Evolutionary conservation across 192 early-diverging fungal species (phyloP).

Genomic region (Lunasporangiospora selenospora): DNA sequence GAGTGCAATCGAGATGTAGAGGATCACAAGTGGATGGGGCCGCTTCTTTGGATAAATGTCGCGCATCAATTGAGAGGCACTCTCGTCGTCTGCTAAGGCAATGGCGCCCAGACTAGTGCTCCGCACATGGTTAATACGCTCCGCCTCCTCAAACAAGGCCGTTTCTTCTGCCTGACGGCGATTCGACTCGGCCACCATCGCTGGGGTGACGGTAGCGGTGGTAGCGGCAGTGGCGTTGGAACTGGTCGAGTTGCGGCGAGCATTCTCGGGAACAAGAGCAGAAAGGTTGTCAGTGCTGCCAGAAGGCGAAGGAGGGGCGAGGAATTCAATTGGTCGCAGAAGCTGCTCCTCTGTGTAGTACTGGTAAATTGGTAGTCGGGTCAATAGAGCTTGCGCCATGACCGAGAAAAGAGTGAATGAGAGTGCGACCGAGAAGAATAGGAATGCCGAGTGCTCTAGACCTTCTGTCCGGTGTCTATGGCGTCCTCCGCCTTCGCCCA

Average conservation of each 20-base stretch:
- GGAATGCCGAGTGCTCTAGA: slow-evolving; percentile 48
- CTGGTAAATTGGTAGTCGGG: slow-evolving; percentile 49
- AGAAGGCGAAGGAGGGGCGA: slow-evolving; percentile 24
- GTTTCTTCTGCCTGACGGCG: slow-evolving; percentile 21
- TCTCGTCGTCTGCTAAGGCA: slow-evolving; percentile 20
- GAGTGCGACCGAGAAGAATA: slow-evolving; percentile 59
- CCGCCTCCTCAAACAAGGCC: slow-evolving; percentile 1
- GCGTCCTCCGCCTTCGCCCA: slow-evolving; percentile 10
- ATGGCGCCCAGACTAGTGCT: slow-evolving; percentile 23
- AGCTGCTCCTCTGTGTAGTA: slow-evolving; percentile 37
- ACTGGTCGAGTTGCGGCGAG: slow-evolving; percentile 33
- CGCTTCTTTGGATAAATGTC: slow-evolving; percentile 43
- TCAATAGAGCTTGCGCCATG: slow-evolving; percentile 44
- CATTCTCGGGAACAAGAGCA: not conserved
- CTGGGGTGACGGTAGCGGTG: slow-evolving; percentile 31
- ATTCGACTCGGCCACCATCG: slow-evolving; percentile 37
- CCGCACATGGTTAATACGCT: slow-evolving; percentile 19
- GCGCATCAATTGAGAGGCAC: slow-evolving; percentile 17
- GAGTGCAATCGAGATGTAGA: slow-evolving; percentile 60
- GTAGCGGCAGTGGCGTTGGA: slow-evolving; percentile 19
- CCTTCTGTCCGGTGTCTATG: slow-evolving; percentile 17
- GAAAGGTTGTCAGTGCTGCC: not conserved
- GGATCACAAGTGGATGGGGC: slow-evolving; percentile 24
- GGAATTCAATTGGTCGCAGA: slow-evolving; percentile 33
- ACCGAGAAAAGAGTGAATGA: slow-evolving; percentile 48